These are phyloP conservation scores for Wickerhamiella sorbophila DNA, from an alignment of 805 yeast species.

Conservation along the genomic window DNA sequence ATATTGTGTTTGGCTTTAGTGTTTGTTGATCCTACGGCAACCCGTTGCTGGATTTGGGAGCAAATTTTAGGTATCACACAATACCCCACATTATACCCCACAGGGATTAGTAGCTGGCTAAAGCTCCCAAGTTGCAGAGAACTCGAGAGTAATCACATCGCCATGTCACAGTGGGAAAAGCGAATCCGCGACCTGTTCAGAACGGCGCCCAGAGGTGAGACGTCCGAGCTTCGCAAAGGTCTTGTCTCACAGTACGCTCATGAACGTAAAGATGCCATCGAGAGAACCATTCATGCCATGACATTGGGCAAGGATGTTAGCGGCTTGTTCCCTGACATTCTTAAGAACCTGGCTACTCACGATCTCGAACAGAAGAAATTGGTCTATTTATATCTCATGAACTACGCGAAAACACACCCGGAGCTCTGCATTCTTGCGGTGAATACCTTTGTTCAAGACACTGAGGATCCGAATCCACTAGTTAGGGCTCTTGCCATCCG, in stretches of 20 bases:
- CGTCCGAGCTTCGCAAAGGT: constrained; percentile 81
- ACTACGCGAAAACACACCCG: constrained; percentile 92
- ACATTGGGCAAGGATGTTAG: constrained; percentile 95
- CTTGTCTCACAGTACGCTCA: constrained; percentile 88
- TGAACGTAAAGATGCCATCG: constrained; percentile 87
- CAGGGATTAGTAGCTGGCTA: too few species aligned
- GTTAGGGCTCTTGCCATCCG: constrained; percentile 92
- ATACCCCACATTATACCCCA: too few species aligned
- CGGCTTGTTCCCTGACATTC: constrained; percentile 83
- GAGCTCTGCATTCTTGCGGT: constrained; percentile 92
- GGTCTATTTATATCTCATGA: constrained; percentile 89
- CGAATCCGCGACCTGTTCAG: constrained; percentile 43
- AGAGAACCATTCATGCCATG: constrained; percentile 95
- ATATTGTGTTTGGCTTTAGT: too few species aligned
- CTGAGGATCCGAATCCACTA: constrained; percentile 92
- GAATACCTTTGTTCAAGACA: constrained; percentile 87
- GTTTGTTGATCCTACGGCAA: too few species aligned
- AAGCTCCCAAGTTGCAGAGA: too few species aligned
- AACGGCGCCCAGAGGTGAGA: constrained; percentile 47
- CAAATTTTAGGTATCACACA: too few species aligned
- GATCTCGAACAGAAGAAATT: constrained; percentile 93
- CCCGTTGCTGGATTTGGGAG: too few species aligned
- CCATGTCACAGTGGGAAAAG: constrained; percentile 28
- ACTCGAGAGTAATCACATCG: not conserved
- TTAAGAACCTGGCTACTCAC: constrained; percentile 92